Conservation (phyloP, 2,329 filamentous ascomycete genomes). For the Diaporthe ampelina region DNA sequence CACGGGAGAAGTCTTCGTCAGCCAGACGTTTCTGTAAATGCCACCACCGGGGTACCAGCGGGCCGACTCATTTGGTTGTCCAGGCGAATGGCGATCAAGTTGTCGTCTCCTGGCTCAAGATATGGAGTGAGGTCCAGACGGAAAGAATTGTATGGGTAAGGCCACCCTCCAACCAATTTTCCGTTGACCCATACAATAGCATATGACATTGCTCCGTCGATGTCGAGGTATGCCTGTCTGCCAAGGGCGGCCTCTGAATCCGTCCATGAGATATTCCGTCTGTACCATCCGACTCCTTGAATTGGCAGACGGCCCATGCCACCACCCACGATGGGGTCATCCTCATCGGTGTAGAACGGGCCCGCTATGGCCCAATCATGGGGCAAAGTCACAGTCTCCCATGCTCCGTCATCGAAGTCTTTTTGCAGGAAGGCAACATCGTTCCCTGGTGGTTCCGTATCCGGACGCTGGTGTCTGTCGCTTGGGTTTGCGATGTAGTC, state of each 20-base stretch:
- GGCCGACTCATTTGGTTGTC: conserved; percentile 63
- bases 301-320: conserved; percentile 61
- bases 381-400: conserved; percentile 58
- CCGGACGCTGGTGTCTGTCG: conserved; percentile 8
- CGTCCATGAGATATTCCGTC: conserved; percentile 52
- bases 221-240: conserved; percentile 59
- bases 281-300: conserved; percentile 69
- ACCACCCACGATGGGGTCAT: conserved; percentile 52
- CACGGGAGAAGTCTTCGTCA: conserved; percentile 60
- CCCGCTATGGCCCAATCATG: conserved; percentile 66
- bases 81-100: conserved; percentile 63
- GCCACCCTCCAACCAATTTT: conserved; percentile 63
- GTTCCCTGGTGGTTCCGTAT: conserved; percentile 25
- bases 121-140: conserved; percentile 64
- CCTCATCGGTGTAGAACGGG: conserved; percentile 55
- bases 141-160: conserved; percentile 65
- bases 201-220: conserved; percentile 67
- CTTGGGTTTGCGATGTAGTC: conserved; percentile 18
- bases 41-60: conserved; percentile 69
- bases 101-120: conserved; percentile 51
- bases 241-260: conserved; percentile 50
- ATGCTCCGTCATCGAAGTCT: conserved; percentile 53
- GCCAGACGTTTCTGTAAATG: conserved; percentile 68
- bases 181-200: conserved; percentile 67
- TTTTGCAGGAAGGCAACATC: conserved; percentile 33